These are phyloP conservation scores for Talaromyces sp. DNA, from an alignment of 2,329 filamentous ascomycete species.

Conservation along the genomic window DNA sequence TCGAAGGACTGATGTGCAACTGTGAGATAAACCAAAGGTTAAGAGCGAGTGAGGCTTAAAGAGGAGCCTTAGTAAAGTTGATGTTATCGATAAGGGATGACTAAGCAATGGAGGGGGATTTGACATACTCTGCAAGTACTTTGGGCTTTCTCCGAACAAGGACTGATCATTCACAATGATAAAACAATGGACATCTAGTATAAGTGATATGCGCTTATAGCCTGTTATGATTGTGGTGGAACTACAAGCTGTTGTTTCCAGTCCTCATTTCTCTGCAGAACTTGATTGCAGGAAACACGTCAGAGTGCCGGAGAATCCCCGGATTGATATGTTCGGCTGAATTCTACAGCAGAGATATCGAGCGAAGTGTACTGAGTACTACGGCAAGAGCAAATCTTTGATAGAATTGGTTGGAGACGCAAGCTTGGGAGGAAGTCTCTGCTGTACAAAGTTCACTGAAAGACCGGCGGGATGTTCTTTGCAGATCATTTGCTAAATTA, in stretches of 20 bases:
- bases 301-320: background rate
- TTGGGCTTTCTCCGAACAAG: background rate
- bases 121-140: background rate
- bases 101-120: background rate
- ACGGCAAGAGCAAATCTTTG: no score
- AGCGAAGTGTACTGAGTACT: no score
- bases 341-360: background rate
- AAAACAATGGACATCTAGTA: no score
- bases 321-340: background rate
- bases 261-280: no score
- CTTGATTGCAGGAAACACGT: background rate
- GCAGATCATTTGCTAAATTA: no score
- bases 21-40: background rate
- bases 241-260: background rate
- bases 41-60: background rate
- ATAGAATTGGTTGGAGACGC: no score
- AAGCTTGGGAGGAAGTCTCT: no score
- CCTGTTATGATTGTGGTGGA: background rate
- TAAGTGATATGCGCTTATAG: background rate
- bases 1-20: background rate
- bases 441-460: background rate
- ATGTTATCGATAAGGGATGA: slow-evolving; percentile 6
- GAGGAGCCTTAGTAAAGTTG: background rate
- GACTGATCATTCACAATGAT: background rate
- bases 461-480: no score